Evolutionary conservation across 371 early-diverging fungal species (phyloP).

Genomic region (Mucor racemosus): DNA sequence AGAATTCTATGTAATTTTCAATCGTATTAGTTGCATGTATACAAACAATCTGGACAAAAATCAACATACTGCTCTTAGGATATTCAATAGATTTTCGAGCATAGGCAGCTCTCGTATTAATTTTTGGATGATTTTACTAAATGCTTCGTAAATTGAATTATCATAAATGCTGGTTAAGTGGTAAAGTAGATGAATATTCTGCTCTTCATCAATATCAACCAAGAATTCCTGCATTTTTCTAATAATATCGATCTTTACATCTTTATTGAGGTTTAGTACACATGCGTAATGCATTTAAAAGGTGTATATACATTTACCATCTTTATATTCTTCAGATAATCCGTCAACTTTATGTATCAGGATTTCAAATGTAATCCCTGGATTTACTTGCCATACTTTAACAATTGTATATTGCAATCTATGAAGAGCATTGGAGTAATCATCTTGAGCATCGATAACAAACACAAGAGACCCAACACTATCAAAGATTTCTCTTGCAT

Average conservation of each 20-base stretch:
- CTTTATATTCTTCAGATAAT: constrained; percentile 90
- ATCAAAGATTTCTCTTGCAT: constrained; percentile 76
- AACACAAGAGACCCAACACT: constrained; percentile 84
- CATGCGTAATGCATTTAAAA: neutral
- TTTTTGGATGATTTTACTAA: constrained; percentile 93
- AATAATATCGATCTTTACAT: constrained; percentile 70
- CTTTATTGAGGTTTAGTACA: constrained; percentile 37
- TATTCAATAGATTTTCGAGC: constrained; percentile 91
- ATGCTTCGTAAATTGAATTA: constrained; percentile 94
- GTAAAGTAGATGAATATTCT: constrained; percentile 81
- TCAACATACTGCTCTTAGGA: constrained; percentile 81
- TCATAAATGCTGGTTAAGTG: constrained; percentile 94
- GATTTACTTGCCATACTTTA: constrained; percentile 79
- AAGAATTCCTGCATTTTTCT: constrained; percentile 90
- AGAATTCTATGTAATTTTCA: constrained; percentile 70
- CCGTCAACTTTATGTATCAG: constrained; percentile 97
- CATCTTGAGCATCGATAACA: constrained; percentile 96
- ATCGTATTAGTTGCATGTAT: neutral
- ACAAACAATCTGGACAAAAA: too few species aligned
- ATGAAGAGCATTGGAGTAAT: constrained; percentile 81
- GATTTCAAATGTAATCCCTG: constrained; percentile 86
- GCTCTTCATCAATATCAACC: constrained; percentile 72
- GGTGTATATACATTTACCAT: constrained; percentile 57
- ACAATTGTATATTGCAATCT: constrained; percentile 78
- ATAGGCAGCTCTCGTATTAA: constrained; percentile 87